Conservation (phyloP, 2,329 filamentous ascomycete genomes). For the Sarocladium kiliense region DNA sequence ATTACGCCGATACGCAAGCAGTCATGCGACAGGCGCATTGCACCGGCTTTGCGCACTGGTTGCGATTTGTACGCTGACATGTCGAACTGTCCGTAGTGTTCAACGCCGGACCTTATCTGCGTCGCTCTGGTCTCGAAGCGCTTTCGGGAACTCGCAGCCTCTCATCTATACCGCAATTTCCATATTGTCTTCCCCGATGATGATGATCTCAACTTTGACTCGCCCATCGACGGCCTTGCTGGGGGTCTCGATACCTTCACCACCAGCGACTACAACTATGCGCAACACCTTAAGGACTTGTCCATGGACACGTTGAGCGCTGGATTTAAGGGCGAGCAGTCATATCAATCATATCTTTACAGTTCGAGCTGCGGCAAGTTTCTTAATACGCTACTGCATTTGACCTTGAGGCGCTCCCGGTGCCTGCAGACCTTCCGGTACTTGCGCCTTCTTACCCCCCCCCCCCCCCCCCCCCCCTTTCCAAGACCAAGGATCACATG, state of each 20-base stretch:
- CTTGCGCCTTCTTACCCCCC: too few relatives aligned
- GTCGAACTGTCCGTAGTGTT: constrained; percentile 39
- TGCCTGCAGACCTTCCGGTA: constrained; percentile 53
- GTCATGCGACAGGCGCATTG: background rate
- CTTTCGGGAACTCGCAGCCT: constrained; percentile 53
- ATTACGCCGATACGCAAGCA: background rate
- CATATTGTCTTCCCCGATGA: constrained; percentile 58
- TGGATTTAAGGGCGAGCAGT: constrained; percentile 46
- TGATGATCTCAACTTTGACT: constrained; percentile 46
- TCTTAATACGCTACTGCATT: constrained; percentile 53
- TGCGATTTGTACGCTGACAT: background rate
- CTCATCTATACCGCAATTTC: constrained; percentile 55
- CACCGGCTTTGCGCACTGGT: constrained; percentile 1
- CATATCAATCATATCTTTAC: constrained; percentile 50
- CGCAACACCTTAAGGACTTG: constrained; percentile 49
- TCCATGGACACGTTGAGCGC: constrained; percentile 50
- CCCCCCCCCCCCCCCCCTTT: too few relatives aligned
- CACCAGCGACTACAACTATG: constrained; percentile 60
- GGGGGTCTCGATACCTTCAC: constrained; percentile 56
- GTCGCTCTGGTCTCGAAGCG: constrained; percentile 53
- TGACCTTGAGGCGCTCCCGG: constrained; percentile 50
- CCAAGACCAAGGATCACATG: constrained; percentile 5
- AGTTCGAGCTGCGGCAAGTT: constrained; percentile 57
- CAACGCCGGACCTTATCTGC: constrained; percentile 47
- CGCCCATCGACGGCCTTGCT: constrained; percentile 51